Base-by-base conservation (phyloP, 345 rosid species). In the Mercurialis annua region DNA sequence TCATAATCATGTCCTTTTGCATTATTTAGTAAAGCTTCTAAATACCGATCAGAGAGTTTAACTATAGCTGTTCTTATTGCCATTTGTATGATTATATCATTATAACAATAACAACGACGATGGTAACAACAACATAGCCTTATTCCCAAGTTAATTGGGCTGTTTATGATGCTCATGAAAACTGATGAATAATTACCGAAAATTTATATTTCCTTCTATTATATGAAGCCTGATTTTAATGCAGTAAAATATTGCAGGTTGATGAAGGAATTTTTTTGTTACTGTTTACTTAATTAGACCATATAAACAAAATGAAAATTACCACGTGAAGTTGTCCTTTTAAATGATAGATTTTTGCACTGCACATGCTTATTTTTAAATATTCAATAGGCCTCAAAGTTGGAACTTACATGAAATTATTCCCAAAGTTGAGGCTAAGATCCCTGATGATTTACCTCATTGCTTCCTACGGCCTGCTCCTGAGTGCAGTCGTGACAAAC, bases 401-500 rank as follows among this genome's bases (percentile, higher is more conserved):
- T 78, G 73, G 73, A 40, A 47, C 56, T 18, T 78, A 18, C 49
- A 30, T 26, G 60, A 59, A 24, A 44, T 78, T 55, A 70, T 71
- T 18, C 15, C 64, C 16, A 64, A 46, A 53, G 40, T 26, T 0
- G 23, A 71, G 57, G 2, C 67, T 46, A 46, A 36, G 26, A 49
- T 46, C 59, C 42, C 33, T 68, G 59, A 49, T 48, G 62, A 48
- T 46, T 48, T 63, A 53, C 69, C 73, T 52, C 65, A 62, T 5
- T 74, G 46, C 43, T 7, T 17, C 53, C 60, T 74, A 21, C 15
- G 36, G 51, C 82, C 78, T 59, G 78, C 73, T 3, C 51, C 78
- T 44, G 38, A 78, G 65, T 57, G 60, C 44, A 4, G 53, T 20
- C 73, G 76, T 20, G 82, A 74, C 33, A 23, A 42, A 33, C 46